Evolutionary conservation across 1,284 basidiomycete species (phyloP), one percentile per base, ranked within the genome.

Genomic region (Thecaphora thlaspeos): DNA sequence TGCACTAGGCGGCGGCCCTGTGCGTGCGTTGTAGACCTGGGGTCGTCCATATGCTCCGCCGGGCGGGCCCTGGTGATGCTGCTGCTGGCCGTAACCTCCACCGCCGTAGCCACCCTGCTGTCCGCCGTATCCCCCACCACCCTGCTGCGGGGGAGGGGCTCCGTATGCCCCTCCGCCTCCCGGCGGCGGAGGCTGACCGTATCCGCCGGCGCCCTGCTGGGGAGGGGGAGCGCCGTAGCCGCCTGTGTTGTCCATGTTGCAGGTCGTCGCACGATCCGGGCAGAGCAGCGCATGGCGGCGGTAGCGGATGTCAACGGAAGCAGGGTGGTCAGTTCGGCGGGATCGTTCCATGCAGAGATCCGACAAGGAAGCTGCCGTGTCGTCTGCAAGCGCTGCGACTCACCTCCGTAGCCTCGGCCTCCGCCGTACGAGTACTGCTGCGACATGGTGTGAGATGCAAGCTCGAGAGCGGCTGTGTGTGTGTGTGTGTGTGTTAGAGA

Each of bases 1-100:
- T 1, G 70, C 70, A 21, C 71, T 70, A 9, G 65, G 63, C 15
- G 67, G 69, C 11, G 70, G 70, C 0, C 70, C 70, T 1, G 67
- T 66, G 41, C 48, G 47, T 5, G 51, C 41, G 41, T 50, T 70
- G 62, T 38, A 70, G 4, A 37, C 56, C 38, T 63, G 68, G 9
- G 68, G 61, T 14, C 70, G 48, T 4, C 50, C 48, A 15, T 52
- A 52, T 10, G 46, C 51, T 32, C 49, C 48, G 10, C 12, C 12
- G 11, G n/a, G 30, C 15, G 21, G 42, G 12, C 49, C 49, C 21
- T 30, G 34, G 4, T n/a, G 24, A 4, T 18, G 15, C 28, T 37
- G 41, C 48, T 24, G 30, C 15, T 21, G 43, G 47, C 49, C 3
- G 47, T 42, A 30, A 47, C 45, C 38, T 51, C 46, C 22, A 23